A percentile compares a stretch with the other conserved stretches of the same genome.
These are phyloP conservation scores for Globisporangium spiculum DNA, from an alignment of 352 stramenopile species.

Conservation along the genomic window DNA sequence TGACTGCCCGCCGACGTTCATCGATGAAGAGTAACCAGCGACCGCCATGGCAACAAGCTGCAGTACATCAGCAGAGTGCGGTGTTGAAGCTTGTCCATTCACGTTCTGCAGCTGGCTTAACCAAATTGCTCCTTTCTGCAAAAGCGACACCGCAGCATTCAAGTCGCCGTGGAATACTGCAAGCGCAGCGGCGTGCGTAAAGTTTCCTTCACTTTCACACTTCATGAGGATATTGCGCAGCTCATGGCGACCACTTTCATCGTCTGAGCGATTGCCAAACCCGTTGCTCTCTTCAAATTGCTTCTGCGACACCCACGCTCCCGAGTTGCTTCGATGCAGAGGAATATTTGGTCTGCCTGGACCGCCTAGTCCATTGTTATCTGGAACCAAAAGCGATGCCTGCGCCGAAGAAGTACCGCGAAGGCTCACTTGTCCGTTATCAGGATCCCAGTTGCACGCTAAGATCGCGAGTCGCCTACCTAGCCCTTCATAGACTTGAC, in stretches of 20 bases:
- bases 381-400: neutral
- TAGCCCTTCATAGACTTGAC: constrained; percentile 69
- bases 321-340: constrained; percentile 63
- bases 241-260: constrained; percentile 51
- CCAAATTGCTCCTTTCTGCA: constrained; percentile 71
- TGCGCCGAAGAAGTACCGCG: neutral
- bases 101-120: constrained; percentile 57
- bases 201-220: constrained; percentile 64
- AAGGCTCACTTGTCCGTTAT: constrained; percentile 44
- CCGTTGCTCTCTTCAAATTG: constrained; percentile 49
- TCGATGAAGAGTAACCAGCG: constrained; percentile 68
- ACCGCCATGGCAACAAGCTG: constrained; percentile 89
- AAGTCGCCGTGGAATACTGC: constrained; percentile 86
- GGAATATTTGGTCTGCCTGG: constrained; percentile 24
- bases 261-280: constrained; percentile 48
- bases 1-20: constrained; percentile 38
- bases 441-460: constrained; percentile 83
- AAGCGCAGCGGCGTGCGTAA: constrained; percentile 62
- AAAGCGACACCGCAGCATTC: constrained; percentile 50
- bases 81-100: constrained; percentile 20
- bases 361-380: constrained; percentile 30
- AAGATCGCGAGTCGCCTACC: constrained; percentile 64
- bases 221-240: constrained; percentile 55
- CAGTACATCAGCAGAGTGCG: constrained; percentile 71
- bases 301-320: constrained; percentile 59